Conservation (phyloP, 2,329 filamentous ascomycete genomes). For the Chalaropsis ovoidea region DNA sequence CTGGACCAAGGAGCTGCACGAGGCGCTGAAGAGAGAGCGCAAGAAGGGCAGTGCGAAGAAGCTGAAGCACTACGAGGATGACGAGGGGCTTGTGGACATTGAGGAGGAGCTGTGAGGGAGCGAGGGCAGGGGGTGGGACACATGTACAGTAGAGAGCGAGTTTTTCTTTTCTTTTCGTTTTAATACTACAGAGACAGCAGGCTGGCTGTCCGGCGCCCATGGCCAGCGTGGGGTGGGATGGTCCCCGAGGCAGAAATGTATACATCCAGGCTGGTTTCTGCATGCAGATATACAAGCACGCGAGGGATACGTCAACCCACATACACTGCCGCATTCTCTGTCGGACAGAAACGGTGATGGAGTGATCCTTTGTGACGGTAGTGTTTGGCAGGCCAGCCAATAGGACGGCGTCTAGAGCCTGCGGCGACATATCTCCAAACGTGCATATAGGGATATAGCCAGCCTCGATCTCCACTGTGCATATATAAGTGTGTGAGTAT, state of each 20-base stretch:
- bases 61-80: slow-evolving; percentile 27
- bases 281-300: not conserved
- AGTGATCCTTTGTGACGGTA: not conserved
- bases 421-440: not conserved
- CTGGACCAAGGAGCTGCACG: slow-evolving; percentile 40
- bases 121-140: not conserved
- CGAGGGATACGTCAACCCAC: not conserved
- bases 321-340: not conserved
- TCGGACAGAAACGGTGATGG: not conserved
- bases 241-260: not conserved
- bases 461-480: too few species aligned
- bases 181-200: not conserved
- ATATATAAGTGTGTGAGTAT: not conserved
- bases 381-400: not conserved
- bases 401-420: not conserved
- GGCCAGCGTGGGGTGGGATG: not conserved
- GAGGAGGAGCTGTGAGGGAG: slow-evolving; percentile 22
- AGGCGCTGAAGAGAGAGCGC: slow-evolving; percentile 32
- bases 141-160: not conserved
- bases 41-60: slow-evolving; percentile 29
- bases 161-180: not conserved
- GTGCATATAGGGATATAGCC: not conserved
- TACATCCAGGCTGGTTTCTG: not conserved
- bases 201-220: not conserved
- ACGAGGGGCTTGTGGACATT: slow-evolving; percentile 25